Percentiles rank a stretch among this genome's conserved stretches.
Conservation (phyloP, 2,329 filamentous ascomycete genomes). For the Cyphellophora europaea region DNA sequence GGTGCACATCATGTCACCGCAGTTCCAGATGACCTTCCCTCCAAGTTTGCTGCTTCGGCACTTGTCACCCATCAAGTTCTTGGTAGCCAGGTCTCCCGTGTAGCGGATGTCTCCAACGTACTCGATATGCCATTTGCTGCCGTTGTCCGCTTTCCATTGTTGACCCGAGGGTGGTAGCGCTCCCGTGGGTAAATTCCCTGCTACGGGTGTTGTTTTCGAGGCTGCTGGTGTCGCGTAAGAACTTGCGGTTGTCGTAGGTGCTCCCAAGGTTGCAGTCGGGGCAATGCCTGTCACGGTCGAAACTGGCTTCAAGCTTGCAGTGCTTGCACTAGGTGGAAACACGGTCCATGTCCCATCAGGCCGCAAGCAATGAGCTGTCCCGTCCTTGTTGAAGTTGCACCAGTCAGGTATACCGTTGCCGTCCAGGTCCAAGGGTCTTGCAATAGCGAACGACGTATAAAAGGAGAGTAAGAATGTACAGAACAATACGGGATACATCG, state of each 20-base stretch:
- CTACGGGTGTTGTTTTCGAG: not conserved
- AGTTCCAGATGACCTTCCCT: conserved; percentile 5
- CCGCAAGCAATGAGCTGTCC: not conserved
- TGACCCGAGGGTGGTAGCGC: not conserved
- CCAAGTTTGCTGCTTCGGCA: conserved; percentile 4
- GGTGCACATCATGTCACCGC: conserved; percentile 5
- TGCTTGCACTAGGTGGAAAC: not conserved
- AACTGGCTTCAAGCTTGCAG: not conserved
- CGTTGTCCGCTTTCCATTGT: conserved; percentile 3
- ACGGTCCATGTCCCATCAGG: conserved; percentile 1
- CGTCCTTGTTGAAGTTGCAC: not conserved
- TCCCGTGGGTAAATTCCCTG: conserved; percentile 1
- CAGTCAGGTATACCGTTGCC: conserved; percentile 2
- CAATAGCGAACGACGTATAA: not conserved
- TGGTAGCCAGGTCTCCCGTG: not conserved
- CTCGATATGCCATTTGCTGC: conserved; percentile 3
- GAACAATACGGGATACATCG: no score
- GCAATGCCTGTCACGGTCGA: not conserved
- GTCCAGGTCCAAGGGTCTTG: conserved; percentile 1
- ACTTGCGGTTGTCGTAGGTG: not conserved
- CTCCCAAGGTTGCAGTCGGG: not conserved
- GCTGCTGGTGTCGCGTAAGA: not conserved
- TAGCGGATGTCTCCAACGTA: conserved; percentile 3
- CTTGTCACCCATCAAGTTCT: conserved; percentile 3
- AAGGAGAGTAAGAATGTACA: not conserved